Percentiles rank a stretch among this genome's conserved stretches.
Evolutionary conservation across 1,284 basidiomycete genomes (phyloP).

Genomic region (Mycosarcoma mackinlayi): DNA sequence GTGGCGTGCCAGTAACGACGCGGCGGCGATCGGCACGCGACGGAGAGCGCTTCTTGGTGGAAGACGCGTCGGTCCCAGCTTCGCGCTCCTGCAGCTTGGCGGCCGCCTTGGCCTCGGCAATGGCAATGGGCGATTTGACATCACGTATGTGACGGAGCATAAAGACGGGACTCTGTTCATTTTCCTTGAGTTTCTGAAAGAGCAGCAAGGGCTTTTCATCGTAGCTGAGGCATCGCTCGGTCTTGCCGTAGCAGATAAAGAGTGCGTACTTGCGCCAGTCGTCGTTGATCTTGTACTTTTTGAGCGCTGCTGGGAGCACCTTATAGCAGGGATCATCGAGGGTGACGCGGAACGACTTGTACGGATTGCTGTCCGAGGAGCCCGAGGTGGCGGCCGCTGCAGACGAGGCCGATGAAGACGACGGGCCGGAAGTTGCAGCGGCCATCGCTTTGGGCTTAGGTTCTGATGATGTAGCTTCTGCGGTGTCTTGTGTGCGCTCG

Average conservation of each 20-base stretch:
- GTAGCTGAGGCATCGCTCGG: conserved; percentile 92
- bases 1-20: conserved; percentile 29
- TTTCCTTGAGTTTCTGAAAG: conserved; percentile 96
- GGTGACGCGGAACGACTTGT: conserved; percentile 71
- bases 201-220: conserved; percentile 97
- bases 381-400: conserved; percentile 9
- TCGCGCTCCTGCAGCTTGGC: conserved; percentile 44
- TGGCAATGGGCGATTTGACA: conserved; percentile 84
- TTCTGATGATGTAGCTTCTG: conserved; percentile 1
- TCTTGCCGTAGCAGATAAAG: conserved; percentile 96
- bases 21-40: conserved; percentile 37
- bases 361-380: conserved; percentile 65
- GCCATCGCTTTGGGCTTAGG: conserved; percentile 12
- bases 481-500: conserved; percentile 21
- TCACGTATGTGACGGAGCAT: conserved; percentile 98
- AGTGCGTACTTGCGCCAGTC: conserved; percentile 99
- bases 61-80: conserved; percentile 1
- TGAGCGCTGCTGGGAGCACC: conserved; percentile 94
- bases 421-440: conserved; percentile 2
- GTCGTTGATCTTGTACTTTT: conserved; percentile 99
- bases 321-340: conserved; percentile 98
- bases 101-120: conserved; percentile 63
- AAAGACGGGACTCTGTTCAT: conserved; percentile 96
- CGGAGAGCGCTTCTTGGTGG: conserved; percentile 26
- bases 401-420: conserved; percentile 12